Evolutionary conservation across 805 yeast species (phyloP).

Genomic region (Blastobotrys mokoenaii): DNA sequence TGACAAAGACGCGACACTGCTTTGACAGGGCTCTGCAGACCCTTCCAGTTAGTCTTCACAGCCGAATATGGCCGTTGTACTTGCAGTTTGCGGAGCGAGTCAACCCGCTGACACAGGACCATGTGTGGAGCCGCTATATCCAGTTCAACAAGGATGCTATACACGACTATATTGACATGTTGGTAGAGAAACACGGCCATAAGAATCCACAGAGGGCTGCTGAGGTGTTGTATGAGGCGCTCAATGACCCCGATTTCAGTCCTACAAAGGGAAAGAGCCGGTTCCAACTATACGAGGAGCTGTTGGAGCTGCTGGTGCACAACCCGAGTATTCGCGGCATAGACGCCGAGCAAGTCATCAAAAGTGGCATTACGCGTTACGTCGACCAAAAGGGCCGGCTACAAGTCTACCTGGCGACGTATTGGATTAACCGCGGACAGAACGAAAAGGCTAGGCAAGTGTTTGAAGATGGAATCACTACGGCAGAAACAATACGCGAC

Average conservation of each 20-base stretch:
- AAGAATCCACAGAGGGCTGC: slow-evolving; percentile 22
- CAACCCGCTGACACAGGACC: slow-evolving; percentile 32
- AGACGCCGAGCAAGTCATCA: slow-evolving; percentile 31
- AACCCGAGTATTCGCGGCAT: slow-evolving; percentile 19
- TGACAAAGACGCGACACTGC: slow-evolving; percentile 33
- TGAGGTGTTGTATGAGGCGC: slow-evolving; percentile 31
- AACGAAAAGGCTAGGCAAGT: slow-evolving; percentile 33
- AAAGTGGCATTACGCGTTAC: slow-evolving; percentile 34
- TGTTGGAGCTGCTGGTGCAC: slow-evolving; percentile 35
- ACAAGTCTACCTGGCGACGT: slow-evolving; percentile 39
- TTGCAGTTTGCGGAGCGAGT: slow-evolving; percentile 41
- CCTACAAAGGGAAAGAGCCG: slow-evolving; percentile 35
- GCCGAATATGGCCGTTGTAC: slow-evolving; percentile 46
- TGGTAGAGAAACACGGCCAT: slow-evolving; percentile 17
- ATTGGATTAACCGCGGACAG: slow-evolving; percentile 34
- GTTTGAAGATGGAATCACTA: slow-evolving; percentile 41
- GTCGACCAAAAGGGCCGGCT: slow-evolving; percentile 54
- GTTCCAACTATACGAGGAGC: slow-evolving; percentile 40
- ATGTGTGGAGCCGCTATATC: slow-evolving; percentile 30
- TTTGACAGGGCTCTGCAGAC: slow-evolving; percentile 44
- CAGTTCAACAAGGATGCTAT: slow-evolving; percentile 19
- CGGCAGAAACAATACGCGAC: slow-evolving; percentile 46
- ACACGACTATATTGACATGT: slow-evolving; percentile 22
- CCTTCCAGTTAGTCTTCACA: slow-evolving; percentile 47
- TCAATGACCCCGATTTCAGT: slow-evolving; percentile 30